These are phyloP conservation scores for Gryganskiella cystojenkinii DNA, from an alignment of 192 early-diverging fungal genomes.

Conservation along the genomic window DNA sequence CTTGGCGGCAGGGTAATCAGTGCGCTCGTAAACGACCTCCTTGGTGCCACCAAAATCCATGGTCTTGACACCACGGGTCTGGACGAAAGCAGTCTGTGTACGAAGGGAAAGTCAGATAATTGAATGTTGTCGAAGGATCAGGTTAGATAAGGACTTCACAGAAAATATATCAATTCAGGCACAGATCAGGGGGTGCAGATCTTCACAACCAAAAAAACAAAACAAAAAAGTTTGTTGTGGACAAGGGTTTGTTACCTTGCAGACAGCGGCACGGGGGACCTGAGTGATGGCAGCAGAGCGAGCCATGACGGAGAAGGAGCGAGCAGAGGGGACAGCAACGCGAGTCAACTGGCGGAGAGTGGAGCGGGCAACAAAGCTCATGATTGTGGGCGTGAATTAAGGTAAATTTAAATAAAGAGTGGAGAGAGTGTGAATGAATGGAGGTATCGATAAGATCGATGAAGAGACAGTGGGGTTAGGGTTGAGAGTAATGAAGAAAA, in stretches of 20 bases:
- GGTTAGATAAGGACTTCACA: not conserved
- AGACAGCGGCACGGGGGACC: conserved; percentile 38
- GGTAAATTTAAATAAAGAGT: not conserved
- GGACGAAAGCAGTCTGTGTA: conserved; percentile 47
- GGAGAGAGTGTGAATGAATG: not conserved
- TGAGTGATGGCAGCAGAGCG: conserved; percentile 50
- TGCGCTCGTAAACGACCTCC: conserved; percentile 94
- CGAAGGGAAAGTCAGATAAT: not conserved
- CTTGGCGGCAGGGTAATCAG: conserved; percentile 95
- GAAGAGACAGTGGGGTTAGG: not conserved
- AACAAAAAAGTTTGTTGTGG: not conserved
- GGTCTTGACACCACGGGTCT: conserved; percentile 88
- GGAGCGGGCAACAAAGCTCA: conserved; percentile 53
- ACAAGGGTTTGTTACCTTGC: conserved; percentile 40
- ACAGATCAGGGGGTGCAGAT: no score
- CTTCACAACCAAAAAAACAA: not conserved
- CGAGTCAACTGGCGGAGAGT: conserved; percentile 53
- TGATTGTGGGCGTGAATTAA: conserved; percentile 7
- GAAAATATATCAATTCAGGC: no score
- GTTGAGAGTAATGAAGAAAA: conserved; percentile 4
- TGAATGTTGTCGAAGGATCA: not conserved
- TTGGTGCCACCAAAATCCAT: conserved; percentile 94
- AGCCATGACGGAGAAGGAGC: conserved; percentile 50
- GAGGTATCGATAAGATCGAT: not conserved
- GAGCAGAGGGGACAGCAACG: conserved; percentile 41